Conservation (phyloP, 2,329 filamentous ascomycete species). For the Akanthomyces uredinophilus region DNA sequence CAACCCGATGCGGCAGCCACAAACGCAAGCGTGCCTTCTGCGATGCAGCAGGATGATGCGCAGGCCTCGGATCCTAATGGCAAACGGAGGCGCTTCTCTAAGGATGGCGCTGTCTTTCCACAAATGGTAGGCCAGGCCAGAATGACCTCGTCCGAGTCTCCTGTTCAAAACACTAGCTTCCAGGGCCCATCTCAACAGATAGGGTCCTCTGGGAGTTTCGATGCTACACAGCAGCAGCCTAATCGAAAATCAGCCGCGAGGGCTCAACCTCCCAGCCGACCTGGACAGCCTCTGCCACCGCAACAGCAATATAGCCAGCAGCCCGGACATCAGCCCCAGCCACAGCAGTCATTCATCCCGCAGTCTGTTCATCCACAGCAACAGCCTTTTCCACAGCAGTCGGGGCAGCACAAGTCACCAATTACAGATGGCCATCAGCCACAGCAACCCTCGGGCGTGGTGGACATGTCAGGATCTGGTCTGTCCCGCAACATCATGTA, state of each 20-base stretch:
- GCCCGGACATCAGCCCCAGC: not conserved
- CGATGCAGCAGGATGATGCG: not conserved
- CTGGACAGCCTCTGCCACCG: slow-evolving; percentile 2
- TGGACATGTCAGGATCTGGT: slow-evolving; percentile 9
- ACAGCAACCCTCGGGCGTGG: not conserved
- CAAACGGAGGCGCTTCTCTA: slow-evolving; percentile 11
- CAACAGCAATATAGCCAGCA: slow-evolving; percentile 6
- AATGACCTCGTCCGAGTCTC: slow-evolving; percentile 7
- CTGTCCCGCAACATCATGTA: slow-evolving; percentile 7
- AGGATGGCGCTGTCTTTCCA: not conserved
- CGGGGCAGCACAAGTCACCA: slow-evolving; percentile 12
- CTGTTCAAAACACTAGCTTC: slow-evolving; percentile 10
- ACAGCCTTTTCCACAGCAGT: not conserved
- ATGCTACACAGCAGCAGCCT: not conserved
- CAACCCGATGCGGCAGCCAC: not conserved
- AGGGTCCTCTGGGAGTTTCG: slow-evolving; percentile 4
- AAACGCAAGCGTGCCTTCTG: not conserved
- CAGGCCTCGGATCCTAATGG: not conserved
- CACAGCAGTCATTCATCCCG: not conserved
- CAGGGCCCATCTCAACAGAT: slow-evolving; percentile 12
- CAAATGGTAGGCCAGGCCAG: slow-evolving; percentile 6
- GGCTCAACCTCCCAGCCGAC: not conserved
- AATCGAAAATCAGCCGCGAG: not conserved
- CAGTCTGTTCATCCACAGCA: slow-evolving; percentile 1
- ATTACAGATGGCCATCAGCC: slow-evolving; percentile 9